Conservation (phyloP, 352 stramenopile species). For the Thalassiosira exigua region DNA sequence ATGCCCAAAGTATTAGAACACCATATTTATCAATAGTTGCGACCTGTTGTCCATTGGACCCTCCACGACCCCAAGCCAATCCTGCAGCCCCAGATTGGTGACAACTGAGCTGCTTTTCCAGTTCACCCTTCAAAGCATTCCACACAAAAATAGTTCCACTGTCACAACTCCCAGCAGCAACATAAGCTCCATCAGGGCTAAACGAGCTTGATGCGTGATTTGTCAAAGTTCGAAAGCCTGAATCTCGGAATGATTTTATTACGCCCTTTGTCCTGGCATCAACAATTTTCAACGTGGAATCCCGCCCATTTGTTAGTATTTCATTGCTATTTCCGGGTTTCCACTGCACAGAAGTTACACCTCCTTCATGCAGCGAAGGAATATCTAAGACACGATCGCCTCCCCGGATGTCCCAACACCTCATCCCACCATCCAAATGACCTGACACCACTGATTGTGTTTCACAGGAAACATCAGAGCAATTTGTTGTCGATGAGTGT, state of each 20-base stretch:
- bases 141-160: constrained; percentile 79
- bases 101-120: constrained; percentile 59
- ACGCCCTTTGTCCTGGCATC: constrained; percentile 66
- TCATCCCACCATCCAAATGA: constrained; percentile 76
- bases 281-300: constrained; percentile 78
- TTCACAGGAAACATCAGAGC: constrained; percentile 67
- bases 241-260: constrained; percentile 66
- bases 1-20: constrained; percentile 77
- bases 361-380: constrained; percentile 66
- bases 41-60: constrained; percentile 80
- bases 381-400: constrained; percentile 72
- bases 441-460: constrained; percentile 60
- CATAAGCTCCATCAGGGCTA: constrained; percentile 75
- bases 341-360: constrained; percentile 79
- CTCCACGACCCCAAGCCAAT: constrained; percentile 73
- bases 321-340: constrained; percentile 66
- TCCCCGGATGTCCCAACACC: constrained; percentile 74
- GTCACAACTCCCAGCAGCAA: constrained; percentile 60
- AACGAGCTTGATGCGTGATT: constrained; percentile 69
- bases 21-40: constrained; percentile 78
- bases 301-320: constrained; percentile 81
- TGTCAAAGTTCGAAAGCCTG: constrained; percentile 67
- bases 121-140: constrained; percentile 54
- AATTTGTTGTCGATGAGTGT: constrained; percentile 76
- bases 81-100: constrained; percentile 69